Evolutionary conservation across 2,329 filamentous ascomycete species (phyloP), one percentile per base, ranked within the genome.

Genomic region (Xylaria arbuscula): DNA sequence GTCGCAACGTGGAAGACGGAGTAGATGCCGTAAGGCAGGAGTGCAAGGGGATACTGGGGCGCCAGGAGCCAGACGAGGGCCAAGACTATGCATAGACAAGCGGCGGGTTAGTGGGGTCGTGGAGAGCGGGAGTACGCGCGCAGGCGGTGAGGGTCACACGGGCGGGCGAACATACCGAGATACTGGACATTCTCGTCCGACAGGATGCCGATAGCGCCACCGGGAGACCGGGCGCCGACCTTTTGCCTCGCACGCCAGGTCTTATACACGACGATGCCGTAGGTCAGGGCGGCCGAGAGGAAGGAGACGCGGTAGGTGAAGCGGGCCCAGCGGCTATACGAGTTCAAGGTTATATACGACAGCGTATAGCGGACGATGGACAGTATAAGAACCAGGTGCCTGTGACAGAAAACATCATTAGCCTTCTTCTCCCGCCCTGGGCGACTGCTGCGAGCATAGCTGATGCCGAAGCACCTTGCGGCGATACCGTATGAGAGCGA

Each of bases 211-310:
- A 95, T 63, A 57, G 87, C 81, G 67, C 92, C 88, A 47, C 82
- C 83, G 79, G 78, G 88, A 76, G 89, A 81, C 79, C 84, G 89
- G 70, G 85, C 89, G 72, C 91, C 90, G 58, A 90, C 86, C 87
- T 93, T 92, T 75, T 92, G 87, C 74, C 93, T 92, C 75, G 94
- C 93, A 73, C 94, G 90, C 85, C 94, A 93, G 67, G 93, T 94
- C 89, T 99, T 99, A 87, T 97, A 98, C 70, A 99, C 95, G 58
- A 99, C 96, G 74, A 99, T 98, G 73, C 96, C 95, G 81, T 99
- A 99, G 11, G 96, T 98, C 58, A 90, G 89, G 56, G 94, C 93
- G 6, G 96, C 96, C 2, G 94, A 91, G 75, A 98, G 74, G 80
- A 99, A 99, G 66, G 94, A 93, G 63, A 91, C 88, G 76, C 96